Evolutionary conservation across 495 filamentous ascomycete genomes (phyloP).

Genomic region (Penicilliopsis zonata): DNA sequence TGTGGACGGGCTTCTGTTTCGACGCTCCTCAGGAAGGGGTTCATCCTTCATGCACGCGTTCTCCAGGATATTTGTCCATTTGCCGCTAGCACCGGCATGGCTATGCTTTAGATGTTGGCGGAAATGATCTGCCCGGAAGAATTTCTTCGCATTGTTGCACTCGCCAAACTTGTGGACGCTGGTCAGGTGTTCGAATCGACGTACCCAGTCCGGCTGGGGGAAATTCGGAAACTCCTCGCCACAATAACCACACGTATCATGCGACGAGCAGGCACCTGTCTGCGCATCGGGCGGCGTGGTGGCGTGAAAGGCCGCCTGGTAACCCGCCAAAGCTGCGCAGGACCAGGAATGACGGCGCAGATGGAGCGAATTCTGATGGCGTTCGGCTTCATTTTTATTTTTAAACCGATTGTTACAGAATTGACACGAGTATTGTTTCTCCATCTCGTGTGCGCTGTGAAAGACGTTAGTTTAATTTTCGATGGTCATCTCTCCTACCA

Average conservation of each 20-base stretch:
- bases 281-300: constrained; percentile 36
- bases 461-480: too few species aligned
- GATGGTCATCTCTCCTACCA: too few species aligned
- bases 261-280: constrained; percentile 25
- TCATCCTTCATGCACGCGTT: constrained; percentile 97
- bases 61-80: constrained; percentile 98
- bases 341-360: constrained; percentile 96
- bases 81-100: constrained; percentile 90
- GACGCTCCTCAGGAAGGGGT: constrained; percentile 32
- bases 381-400: constrained; percentile 98
- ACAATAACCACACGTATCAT: constrained; percentile 89
- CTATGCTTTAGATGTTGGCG: constrained; percentile 97
- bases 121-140: constrained; percentile 96
- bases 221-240: constrained; percentile 81
- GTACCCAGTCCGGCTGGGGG: constrained; percentile 66
- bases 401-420: constrained; percentile 96
- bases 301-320: constrained; percentile 75
- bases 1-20: not conserved
- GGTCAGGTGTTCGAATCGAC: constrained; percentile 73
- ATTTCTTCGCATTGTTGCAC: constrained; percentile 97
- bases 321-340: constrained; percentile 70
- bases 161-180: constrained; percentile 93
- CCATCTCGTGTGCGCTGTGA: constrained; percentile 69
- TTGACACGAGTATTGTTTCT: constrained; percentile 90
- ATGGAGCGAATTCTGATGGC: constrained; percentile 94